phyloP scores from a whole-genome alignment of 106 monocot species.

The Phalaenopsis aphrodite region DNA sequence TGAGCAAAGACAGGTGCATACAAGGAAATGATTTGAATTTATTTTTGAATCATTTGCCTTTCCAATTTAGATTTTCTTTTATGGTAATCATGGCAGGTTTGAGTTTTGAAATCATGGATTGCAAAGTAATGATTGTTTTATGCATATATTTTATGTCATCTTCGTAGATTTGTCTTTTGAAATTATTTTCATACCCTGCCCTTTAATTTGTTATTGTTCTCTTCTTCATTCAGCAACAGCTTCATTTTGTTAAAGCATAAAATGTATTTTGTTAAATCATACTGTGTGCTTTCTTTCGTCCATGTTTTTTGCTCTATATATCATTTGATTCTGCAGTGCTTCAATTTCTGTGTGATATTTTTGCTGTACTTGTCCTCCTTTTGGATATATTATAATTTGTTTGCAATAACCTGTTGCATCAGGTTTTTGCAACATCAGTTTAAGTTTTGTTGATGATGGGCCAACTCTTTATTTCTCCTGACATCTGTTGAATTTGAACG shows the following conservation, averaged over 20 bases:
- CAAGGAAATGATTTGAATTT: not conserved
- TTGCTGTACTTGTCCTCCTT: not conserved
- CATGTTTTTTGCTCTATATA: not conserved
- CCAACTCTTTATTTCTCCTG: too few relatives aligned
- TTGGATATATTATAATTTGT: not conserved
- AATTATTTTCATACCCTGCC: not conserved
- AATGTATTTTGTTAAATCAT: not conserved
- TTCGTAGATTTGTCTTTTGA: not conserved
- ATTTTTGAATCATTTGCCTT: not conserved
- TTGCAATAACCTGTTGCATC: not conserved
- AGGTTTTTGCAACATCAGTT: not conserved
- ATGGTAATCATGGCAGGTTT: not conserved
- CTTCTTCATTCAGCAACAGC: not conserved
- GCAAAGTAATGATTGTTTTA: too few relatives aligned
- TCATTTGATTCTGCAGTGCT: not conserved
- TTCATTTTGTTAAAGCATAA: not conserved
- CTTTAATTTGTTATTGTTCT: not conserved
- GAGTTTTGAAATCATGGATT: too few relatives aligned
- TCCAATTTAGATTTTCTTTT: not conserved
- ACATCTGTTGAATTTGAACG: too few relatives aligned
- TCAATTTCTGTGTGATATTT: not conserved
- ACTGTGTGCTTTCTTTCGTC: not conserved
- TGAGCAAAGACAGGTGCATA: constrained; percentile 81
- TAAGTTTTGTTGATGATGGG: too few relatives aligned
- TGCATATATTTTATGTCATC: not conserved